A percentile compares a stretch with the other conserved stretches of the same genome.
phyloP scores from a whole-genome alignment of 306 rosid species.

The Crotalaria pallida region DNA sequence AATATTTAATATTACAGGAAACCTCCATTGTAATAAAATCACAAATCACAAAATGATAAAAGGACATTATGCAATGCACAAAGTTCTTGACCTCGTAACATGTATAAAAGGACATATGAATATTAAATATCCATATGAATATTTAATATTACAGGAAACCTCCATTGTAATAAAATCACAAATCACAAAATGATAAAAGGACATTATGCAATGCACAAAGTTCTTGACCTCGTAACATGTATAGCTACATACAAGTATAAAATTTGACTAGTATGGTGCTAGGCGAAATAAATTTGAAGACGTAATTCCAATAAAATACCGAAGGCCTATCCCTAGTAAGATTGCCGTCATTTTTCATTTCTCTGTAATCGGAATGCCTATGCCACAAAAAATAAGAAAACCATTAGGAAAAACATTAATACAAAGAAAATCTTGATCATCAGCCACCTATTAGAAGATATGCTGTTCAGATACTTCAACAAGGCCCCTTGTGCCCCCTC shows the following conservation, averaged over 20 bases:
- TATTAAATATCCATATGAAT: no score
- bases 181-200: background rate
- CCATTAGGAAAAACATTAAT: constrained; percentile 85
- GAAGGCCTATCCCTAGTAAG: constrained; percentile 27
- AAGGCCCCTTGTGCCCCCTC: constrained; percentile 95
- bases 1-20: background rate
- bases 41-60: constrained; percentile 1
- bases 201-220: constrained; percentile 12
- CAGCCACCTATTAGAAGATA: constrained; percentile 98
- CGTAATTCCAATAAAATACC: constrained; percentile 24
- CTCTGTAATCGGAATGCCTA: constrained; percentile 35
- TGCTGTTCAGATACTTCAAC: constrained; percentile 91
- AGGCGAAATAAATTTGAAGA: constrained; percentile 23
- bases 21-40: background rate
- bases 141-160: background rate
- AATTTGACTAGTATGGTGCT: constrained; percentile 33
- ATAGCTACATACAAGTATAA: constrained; percentile 39
- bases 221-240: constrained; percentile 27
- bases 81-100: constrained; percentile 28
- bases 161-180: background rate
- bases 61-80: constrained; percentile 6
- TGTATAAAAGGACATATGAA: no score
- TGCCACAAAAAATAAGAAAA: constrained; percentile 99
- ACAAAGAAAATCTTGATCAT: constrained; percentile 99
- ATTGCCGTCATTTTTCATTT: constrained; percentile 27